Percentiles rank a stretch among this genome's conserved stretches.
phyloP scores from a whole-genome alignment of 2,329 filamentous ascomycete genomes.

The Fusarium pseudocircinatum region DNA sequence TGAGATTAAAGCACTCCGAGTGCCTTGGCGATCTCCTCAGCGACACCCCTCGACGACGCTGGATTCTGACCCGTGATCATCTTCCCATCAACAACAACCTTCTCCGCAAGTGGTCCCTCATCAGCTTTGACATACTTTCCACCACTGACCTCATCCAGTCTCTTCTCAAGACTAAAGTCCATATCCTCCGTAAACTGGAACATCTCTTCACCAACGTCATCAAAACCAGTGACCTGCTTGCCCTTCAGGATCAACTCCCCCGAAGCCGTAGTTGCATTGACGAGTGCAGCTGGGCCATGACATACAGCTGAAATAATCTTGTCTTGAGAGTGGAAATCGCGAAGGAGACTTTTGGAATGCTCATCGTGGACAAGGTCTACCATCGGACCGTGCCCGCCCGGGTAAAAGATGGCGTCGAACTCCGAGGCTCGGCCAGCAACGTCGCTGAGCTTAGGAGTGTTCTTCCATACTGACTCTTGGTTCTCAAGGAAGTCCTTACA shows the following conservation, averaged over 20 bases:
- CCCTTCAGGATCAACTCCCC: not conserved
- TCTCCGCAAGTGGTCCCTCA: not conserved
- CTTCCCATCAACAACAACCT: conserved; percentile 2
- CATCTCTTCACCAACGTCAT: not conserved
- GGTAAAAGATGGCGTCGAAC: not conserved
- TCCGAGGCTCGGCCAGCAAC: not conserved
- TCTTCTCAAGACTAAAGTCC: not conserved
- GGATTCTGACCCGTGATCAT: not conserved
- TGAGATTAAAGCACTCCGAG: not conserved
- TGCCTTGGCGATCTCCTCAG: not conserved
- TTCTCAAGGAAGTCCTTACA: not conserved
- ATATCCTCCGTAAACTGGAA: not conserved
- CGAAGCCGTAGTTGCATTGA: not conserved
- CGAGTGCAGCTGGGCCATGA: not conserved
- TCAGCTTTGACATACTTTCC: not conserved
- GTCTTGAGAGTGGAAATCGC: not conserved
- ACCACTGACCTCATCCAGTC: not conserved
- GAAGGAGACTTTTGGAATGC: not conserved
- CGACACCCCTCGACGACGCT: not conserved
- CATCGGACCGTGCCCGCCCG: not conserved
- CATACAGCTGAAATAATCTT: not conserved
- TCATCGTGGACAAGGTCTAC: not conserved
- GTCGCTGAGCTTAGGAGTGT: not conserved
- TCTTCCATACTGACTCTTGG: not conserved
- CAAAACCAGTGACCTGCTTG: not conserved